Base-by-base conservation (phyloP, 768 basidiomycete genomes). In the Sarcodon sp. region DNA sequence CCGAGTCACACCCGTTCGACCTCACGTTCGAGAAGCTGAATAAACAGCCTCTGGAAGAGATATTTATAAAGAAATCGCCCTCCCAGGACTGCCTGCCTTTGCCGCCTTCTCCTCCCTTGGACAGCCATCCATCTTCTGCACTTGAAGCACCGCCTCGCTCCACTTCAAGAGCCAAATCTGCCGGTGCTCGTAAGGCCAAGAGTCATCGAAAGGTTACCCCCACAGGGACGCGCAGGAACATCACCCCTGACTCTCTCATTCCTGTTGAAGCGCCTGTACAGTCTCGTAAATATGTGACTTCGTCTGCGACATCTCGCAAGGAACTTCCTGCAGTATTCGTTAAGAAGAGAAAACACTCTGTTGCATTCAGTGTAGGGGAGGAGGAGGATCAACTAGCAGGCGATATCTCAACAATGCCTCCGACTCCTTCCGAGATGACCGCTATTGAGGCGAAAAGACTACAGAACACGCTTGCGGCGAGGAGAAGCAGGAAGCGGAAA, bases 401-500 rank as follows among this genome's bases (percentile, higher is more conserved):
- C 1, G 41, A 72, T 11, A 66, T 70, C 34, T 60, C 67, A 16
- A 61, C 60, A 2, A 61, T 63, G 11, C 57, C 64, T 10, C 69
- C 75, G 10, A 67, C 72, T 0, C 64, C 71, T 2, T 70, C 73
- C 1, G 77, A 78, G 55, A 66, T 77, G 56, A 77, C 83, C 58
- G 80, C 80, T 54, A 85, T 86, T 53, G 82, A 79, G 55, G 74
- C 73, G 38, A 91, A 90, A 69, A 77, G 90, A 32, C 72, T 80
- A 7, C 79, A 82, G 65, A 94, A 94, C 55, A 91, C 90, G 2
- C 64, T 90, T 4, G 89, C 90, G 0, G 91, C 91, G 6, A 76
- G 90, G 2, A 75, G 83, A 32, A 83, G 80, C 58, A 73, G 90
- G 15, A 76, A 75, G 67, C 73, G 85, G 49, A 90, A 87, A 69